These are phyloP conservation scores for Xylaria palmicola DNA, from an alignment of 495 filamentous ascomycete species.

Conservation along the genomic window DNA sequence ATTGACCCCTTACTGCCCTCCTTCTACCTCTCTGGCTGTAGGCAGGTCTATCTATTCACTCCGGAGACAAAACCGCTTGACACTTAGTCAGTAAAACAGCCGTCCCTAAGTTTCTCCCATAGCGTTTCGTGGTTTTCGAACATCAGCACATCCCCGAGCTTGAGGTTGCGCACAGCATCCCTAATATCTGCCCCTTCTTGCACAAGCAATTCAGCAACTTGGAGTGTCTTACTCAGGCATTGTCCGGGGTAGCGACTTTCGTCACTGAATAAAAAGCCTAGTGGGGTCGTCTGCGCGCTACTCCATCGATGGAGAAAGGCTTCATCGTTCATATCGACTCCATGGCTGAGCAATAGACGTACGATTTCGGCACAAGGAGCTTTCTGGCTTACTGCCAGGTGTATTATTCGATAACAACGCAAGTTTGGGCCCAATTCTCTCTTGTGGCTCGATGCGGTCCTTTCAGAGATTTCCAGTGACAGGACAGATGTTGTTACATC, in stretches of 20 bases:
- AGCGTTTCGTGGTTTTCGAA: not conserved
- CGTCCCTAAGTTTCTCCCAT: not conserved
- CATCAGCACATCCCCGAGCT: not conserved
- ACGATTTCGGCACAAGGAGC: slow-evolving; percentile 5
- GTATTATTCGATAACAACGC: not conserved
- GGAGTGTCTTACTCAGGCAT: not conserved
- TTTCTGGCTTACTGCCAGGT: not conserved
- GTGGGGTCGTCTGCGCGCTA: not conserved
- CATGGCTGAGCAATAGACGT: slow-evolving; percentile 7
- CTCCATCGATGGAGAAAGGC: not conserved
- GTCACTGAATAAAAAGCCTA: not conserved
- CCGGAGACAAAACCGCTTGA: too few species aligned
- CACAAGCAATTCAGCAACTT: not conserved
- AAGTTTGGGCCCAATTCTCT: not conserved
- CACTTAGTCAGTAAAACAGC: too few species aligned
- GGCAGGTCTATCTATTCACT: too few species aligned
- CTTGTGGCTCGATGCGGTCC: not conserved
- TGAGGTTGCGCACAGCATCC: not conserved
- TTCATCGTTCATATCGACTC: slow-evolving; percentile 1
- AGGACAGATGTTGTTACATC: not conserved
- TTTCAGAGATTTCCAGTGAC: not conserved
- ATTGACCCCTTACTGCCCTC: too few species aligned
- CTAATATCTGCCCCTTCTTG: not conserved
- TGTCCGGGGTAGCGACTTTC: too few species aligned
- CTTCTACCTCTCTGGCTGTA: too few species aligned